These are phyloP conservation scores for Fusarium hostae DNA, from an alignment of 2,329 filamentous ascomycete species.

Conservation along the genomic window DNA sequence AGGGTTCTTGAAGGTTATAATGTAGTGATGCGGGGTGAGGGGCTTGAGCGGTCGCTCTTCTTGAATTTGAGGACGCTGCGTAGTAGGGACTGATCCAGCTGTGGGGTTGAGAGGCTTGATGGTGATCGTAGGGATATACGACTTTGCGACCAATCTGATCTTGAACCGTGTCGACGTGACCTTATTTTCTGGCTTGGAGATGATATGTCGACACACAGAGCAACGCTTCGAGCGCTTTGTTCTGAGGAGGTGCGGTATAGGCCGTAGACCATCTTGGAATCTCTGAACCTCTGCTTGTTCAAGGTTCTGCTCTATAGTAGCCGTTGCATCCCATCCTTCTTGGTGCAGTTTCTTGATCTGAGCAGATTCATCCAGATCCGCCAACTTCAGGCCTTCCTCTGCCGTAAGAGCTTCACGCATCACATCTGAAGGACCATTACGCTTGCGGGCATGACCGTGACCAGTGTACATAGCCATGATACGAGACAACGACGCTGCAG, in stretches of 20 bases:
- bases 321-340: constrained; percentile 72
- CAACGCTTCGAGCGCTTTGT: constrained; percentile 96
- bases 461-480: constrained; percentile 93
- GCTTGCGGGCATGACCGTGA: constrained; percentile 70
- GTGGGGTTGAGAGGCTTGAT: constrained; percentile 70
- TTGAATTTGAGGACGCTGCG: constrained; percentile 46
- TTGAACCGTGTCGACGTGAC: constrained; percentile 89
- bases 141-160: constrained; percentile 88
- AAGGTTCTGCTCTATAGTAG: constrained; percentile 60
- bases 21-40: constrained; percentile 76
- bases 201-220: constrained; percentile 90
- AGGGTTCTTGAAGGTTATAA: constrained; percentile 92
- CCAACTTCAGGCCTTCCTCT: constrained; percentile 76
- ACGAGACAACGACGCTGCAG: constrained; percentile 80
- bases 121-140: constrained; percentile 85
- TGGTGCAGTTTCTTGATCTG: constrained; percentile 69
- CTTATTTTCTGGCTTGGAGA: constrained; percentile 93
- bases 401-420: constrained; percentile 83
- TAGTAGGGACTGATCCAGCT: constrained; percentile 49
- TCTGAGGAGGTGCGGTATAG: constrained; percentile 82
- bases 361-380: constrained; percentile 69
- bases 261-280: constrained; percentile 80
- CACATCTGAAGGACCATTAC: constrained; percentile 72
- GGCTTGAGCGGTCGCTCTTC: constrained; percentile 60
- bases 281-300: constrained; percentile 65